Conservation (phyloP, 1,139 yeast genomes). For the Scheffersomyces lignicola region DNA sequence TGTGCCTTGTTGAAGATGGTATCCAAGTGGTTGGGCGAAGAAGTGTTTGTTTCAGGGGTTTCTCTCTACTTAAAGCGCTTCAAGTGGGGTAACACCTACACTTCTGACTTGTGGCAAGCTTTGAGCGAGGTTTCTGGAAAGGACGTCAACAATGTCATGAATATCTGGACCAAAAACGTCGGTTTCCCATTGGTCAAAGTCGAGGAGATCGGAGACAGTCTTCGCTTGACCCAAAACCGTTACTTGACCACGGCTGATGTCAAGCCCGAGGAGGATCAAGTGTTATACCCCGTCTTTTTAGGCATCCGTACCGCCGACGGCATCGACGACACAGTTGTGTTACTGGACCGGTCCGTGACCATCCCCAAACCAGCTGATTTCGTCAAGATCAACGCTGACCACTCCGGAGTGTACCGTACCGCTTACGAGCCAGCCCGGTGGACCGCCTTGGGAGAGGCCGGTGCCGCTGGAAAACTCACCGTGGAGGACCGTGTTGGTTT, state of each 20-base stretch:
- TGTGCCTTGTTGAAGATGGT: conserved; percentile 78
- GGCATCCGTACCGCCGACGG: conserved; percentile 70
- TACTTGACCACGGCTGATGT: conserved; percentile 83
- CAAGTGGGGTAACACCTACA: conserved; percentile 76
- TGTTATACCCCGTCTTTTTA: conserved; percentile 81
- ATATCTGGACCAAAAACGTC: conserved; percentile 79
- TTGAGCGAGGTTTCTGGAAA: conserved; percentile 74
- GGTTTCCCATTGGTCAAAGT: conserved; percentile 83
- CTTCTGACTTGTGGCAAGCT: conserved; percentile 82
- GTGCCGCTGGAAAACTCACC: conserved; percentile 61
- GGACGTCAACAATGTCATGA: conserved; percentile 75
- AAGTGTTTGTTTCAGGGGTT: conserved; percentile 70
- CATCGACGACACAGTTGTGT: conserved; percentile 60
- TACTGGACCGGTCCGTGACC: conserved; percentile 55
- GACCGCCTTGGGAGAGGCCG: conserved; percentile 71
- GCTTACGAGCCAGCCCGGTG: conserved; percentile 75
- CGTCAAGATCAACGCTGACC: conserved; percentile 79
- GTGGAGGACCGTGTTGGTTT: conserved; percentile 86
- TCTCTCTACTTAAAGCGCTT: conserved; percentile 71
- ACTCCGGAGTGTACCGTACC: conserved; percentile 81
- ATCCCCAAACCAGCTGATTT: conserved; percentile 52
- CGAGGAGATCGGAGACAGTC: conserved; percentile 33
- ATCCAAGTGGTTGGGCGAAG: conserved; percentile 71
- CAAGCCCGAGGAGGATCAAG: conserved; percentile 57
- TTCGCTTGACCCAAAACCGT: conserved; percentile 69